Base-by-base conservation (phyloP, 306 rosid species). In the Alnus rubra region DNA sequence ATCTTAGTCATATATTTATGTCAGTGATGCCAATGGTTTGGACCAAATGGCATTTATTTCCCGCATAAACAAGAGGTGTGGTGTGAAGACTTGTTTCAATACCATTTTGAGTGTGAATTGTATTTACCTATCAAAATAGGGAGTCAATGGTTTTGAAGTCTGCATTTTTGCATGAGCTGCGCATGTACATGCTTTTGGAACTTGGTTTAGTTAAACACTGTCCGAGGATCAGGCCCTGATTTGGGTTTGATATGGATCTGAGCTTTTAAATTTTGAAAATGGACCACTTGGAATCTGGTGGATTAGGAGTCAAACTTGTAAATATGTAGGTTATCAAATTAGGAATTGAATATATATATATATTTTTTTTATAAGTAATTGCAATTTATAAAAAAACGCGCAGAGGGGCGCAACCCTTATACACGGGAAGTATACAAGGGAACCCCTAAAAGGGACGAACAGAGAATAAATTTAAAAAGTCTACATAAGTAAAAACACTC, bases 231-330 rank as follows among this genome's bases (percentile, higher is more conserved):
- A 5, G 44, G 44, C 69, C 15, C 30, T 62, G 44, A 62, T 62
- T 5, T 31, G 16, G 64, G 18, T 53, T 15, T 62, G 68, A 62
- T 28, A 12, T 12, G 42, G 44, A 30, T 62, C 9, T 31, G 7
- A 62, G 7, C 42, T 31, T 62, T 58, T 62, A 31, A 11, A 28
- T 19, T 62, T 31, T 62, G 39, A 33, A 11, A 11, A 31, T 63
- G 69, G 47, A 33, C 44, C 14, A 4, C 10, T 13, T 63, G n/a
- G 45, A 60, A 60, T 60, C 15, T 28, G 69, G 33, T 33, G 44
- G 69, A 63, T 63, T 63, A 6, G 10, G 69, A 13, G 69, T 59
- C 65, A 63, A 33, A 63, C 19, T 31, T 33, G 69, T 63, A 63
- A 3, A 5, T 35, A 63, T 63, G 69, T 63, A 63, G 63, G 31